These are phyloP conservation scores for Acidiella bohemica DNA, from an alignment of 495 filamentous ascomycete species.

Conservation along the genomic window DNA sequence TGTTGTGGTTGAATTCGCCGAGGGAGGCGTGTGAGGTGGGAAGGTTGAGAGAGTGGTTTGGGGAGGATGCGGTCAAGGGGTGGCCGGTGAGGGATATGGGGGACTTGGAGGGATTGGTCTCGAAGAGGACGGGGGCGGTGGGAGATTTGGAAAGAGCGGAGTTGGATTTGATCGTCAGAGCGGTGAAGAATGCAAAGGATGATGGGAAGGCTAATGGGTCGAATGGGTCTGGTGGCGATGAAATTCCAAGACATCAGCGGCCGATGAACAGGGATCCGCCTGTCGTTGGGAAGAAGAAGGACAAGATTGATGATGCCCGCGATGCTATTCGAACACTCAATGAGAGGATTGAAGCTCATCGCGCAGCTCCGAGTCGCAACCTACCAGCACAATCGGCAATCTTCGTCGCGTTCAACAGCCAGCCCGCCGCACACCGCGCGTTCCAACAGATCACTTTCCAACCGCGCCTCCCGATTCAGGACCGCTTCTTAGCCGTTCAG, in stretches of 20 bases:
- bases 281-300: constrained; percentile 23
- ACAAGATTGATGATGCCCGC: constrained; percentile 24
- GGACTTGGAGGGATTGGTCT: constrained; percentile 22
- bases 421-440: constrained; percentile 25
- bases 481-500: constrained; percentile 22
- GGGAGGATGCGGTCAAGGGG: constrained; percentile 41
- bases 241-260: constrained; percentile 10
- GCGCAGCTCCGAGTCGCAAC: constrained; percentile 12
- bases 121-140: constrained; percentile 16
- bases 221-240: constrained; percentile 7
- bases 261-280: constrained; percentile 22
- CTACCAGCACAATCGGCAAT: constrained; percentile 18
- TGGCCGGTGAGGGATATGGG: constrained; percentile 39
- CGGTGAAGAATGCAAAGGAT: constrained; percentile 10
- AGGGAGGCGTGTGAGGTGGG: constrained; percentile 29
- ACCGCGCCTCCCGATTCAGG: constrained; percentile 17
- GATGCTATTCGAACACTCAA: constrained; percentile 17
- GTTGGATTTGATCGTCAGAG: constrained; percentile 19
- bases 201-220: constrained; percentile 13
- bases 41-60: constrained; percentile 22
- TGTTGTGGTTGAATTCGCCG: constrained; percentile 57
- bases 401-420: constrained; percentile 27
- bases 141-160: constrained; percentile 26
- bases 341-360: constrained; percentile 12
- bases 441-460: constrained; percentile 21